phyloP scores from a whole-genome alignment of 139 green algal genomes.

The Coelastrella sp. region DNA sequence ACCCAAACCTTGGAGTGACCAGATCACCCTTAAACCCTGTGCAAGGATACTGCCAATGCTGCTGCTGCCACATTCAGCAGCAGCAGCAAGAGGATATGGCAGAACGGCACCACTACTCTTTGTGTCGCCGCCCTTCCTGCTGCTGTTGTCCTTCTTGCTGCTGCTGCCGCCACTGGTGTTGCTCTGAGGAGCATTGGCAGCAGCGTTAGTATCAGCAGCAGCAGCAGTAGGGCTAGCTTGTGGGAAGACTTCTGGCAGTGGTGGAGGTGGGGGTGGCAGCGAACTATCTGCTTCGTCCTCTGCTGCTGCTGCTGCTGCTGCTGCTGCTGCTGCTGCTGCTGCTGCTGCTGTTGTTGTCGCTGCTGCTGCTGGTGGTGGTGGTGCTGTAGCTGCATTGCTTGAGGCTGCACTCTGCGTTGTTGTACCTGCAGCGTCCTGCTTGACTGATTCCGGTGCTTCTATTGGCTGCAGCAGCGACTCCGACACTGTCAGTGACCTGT shows the following conservation, averaged over 20 bases:
- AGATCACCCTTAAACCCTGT: not conserved
- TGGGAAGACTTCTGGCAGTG: too few relatives aligned
- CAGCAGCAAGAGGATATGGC: not conserved
- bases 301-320: conserved; percentile 26
- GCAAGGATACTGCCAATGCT: not conserved
- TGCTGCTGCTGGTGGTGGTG: not conserved
- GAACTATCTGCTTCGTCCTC: too few relatives aligned
- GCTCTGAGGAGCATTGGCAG: not conserved
- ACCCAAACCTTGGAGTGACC: not conserved
- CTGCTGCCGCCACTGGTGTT: not conserved
- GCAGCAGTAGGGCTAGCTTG: not conserved
- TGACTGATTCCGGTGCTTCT: not conserved
- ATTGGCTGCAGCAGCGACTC: not conserved
- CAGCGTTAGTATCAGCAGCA: not conserved
- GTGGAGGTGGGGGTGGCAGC: not conserved
- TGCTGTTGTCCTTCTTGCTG: not conserved
- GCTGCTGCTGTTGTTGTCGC: not conserved
- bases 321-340: not conserved
- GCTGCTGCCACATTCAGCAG: not conserved
- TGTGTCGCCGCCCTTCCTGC: conserved; percentile 29
- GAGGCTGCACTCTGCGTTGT: not conserved
- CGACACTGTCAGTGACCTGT: conserved; percentile 27
- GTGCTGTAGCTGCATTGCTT: too few relatives aligned
- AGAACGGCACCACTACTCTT: not conserved
- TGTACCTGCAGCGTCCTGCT: too few relatives aligned